phyloP scores from a whole-genome alignment of 2,329 filamentous ascomycete genomes.

The Botryotinia calthae region DNA sequence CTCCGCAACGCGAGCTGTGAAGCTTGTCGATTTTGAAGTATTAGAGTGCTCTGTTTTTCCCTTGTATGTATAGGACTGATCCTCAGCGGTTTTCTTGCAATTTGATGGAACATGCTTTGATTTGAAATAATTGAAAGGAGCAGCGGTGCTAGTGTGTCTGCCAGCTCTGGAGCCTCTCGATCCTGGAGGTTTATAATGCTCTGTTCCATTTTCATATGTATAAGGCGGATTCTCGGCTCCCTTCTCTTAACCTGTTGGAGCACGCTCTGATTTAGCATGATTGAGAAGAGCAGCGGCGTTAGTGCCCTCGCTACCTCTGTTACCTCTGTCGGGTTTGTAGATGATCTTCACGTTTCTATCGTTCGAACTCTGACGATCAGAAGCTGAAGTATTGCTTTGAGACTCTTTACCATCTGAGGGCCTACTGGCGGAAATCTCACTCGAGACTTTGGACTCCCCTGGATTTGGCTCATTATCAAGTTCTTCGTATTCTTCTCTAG shows the following conservation, averaged over 20 bases:
- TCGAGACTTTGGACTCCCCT: neutral
- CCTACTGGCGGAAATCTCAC: neutral
- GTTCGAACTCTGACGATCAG: neutral
- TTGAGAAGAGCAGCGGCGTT: neutral
- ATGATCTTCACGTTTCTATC: neutral
- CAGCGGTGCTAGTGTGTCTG: neutral
- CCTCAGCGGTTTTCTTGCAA: neutral
- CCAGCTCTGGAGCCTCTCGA: neutral
- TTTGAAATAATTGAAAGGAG: neutral
- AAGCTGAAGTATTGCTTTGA: neutral
- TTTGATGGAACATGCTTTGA: neutral
- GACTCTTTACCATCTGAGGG: neutral
- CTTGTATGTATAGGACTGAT: neutral
- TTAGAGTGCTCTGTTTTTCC: neutral
- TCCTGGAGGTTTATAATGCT: neutral
- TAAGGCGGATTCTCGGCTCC: neutral
- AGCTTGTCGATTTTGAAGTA: neutral
- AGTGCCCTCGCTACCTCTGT: neutral
- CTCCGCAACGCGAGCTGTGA: neutral
- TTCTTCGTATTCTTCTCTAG: neutral
- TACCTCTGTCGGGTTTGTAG: neutral
- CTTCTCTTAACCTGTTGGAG: neutral
- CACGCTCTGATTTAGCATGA: too few species aligned
- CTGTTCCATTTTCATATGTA: neutral
- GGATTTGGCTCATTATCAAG: neutral